Evolutionary conservation across 2,329 filamentous ascomycete species (phyloP), one percentile per base, ranked within the genome.

Genomic region (Diplodia intermedia): DNA sequence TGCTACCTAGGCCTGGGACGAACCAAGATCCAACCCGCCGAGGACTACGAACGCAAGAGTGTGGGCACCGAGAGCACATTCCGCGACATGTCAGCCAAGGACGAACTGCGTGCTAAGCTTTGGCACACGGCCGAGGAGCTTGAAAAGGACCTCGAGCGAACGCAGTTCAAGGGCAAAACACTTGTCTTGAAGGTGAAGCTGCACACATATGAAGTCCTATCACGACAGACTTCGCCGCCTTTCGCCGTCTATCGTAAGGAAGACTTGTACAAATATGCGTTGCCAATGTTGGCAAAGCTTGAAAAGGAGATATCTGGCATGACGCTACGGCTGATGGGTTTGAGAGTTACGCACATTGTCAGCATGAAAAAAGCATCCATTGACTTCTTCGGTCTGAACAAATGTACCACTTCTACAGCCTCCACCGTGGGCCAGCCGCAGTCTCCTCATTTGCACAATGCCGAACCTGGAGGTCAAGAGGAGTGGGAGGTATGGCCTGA

Each of bases 11-110:
- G 95, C 0, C 84, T 98, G 0, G 95, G 95, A 0, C 86, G 94
- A 38, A 98, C 94, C 0, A 88, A 86, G 52, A 87, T 98, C 4
- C 91, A 94, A 69, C 94, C 94, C 0, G 91, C 91, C 0, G 93
- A 96, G 73, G 93, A 94, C 68, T 93, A 93, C 72, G 93, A 97
- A 76, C 88, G 95, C 18, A 98, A 98, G 78, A 96, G 92, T 71
- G 91, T 98, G 0, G 94, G 95, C 20, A 97, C 94, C 0, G 95
- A 99, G 79, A 91, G 90, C 70, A 98, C 94, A 0, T 99, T 99
- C 73, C 83, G 86, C 49, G 94, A 97, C 60, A 88, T 97, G 74
- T 87, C 86, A 1, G 89, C 90, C 65, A 87, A 89, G 15, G 78
- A 81, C 0, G 86, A 90, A 68, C 82, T 98, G 3, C 86, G 90